Evolutionary conservation across 2,329 filamentous ascomycete genomes (phyloP), one percentile per base, ranked within the genome.

Genomic region (Boeremia lycopersici): DNA sequence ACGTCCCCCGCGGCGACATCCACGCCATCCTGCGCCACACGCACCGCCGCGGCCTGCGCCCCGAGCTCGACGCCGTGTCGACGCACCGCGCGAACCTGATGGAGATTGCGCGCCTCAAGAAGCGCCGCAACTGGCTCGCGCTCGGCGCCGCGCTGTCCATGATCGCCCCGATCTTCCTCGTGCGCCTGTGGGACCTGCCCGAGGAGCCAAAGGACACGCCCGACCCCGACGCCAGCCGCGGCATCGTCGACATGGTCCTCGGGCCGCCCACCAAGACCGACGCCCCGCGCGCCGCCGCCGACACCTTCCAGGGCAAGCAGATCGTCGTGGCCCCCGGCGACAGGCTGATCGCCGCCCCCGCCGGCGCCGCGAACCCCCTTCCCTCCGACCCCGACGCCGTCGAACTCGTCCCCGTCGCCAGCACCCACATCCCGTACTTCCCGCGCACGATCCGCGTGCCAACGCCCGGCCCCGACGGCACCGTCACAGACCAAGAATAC

Each of bases 361-460:
- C 61, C 28, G 53, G 59, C 15, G 57, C 65, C 12, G 64, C 71
- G 13, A 67, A 74, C 53, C 70, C 71, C 0, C 67, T 63, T 15
- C 64, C 69, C 19, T 60, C 69, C 0, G 63, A 75, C 23, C 71
- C 70, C 15, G 81, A 89, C 12, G 88, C 88, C 36, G 81, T 83
- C 40, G 89, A 95, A 70, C 80, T 95, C 38, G 87, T 96, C 0
- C 84, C 89, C 13, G 96, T 92, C 0, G 91, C 91, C 12, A 92
- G 93, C 63, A 87, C 82, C 62, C 88, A 86, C n/a, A 85, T 96
- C 3, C 88, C 90, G 1, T 82, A 84, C 48, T 96, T 96, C 71
- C 93, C 93, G 2, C 84, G 87, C 51, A 86, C 83, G 2, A 84
- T 96, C 50, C 79, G 82, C 13, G 76, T 96, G 2, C 84, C 86